Conservation (phyloP, 179 eudicot genomes). For the Silene noctiflora region DNA sequence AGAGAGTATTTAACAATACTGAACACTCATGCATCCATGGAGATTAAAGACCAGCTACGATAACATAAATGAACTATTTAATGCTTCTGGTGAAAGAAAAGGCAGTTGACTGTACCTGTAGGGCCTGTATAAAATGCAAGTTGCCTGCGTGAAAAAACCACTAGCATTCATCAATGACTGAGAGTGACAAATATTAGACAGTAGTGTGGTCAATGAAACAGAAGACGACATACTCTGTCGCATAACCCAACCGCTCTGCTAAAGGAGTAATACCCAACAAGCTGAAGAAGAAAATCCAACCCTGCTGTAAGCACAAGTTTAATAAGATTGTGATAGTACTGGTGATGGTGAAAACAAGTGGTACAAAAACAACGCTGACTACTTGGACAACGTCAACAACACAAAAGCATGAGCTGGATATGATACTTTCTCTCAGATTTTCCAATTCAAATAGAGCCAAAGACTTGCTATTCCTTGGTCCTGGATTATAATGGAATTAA, state of each 20-base stretch:
- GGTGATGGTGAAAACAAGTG: background rate
- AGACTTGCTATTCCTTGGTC: background rate
- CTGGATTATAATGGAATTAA: too few relatives aligned
- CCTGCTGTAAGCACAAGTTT: slow-evolving; percentile 40
- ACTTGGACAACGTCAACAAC: background rate
- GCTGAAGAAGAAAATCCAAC: slow-evolving; percentile 88
- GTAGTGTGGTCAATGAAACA: slow-evolving; percentile 15
- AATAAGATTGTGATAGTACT: slow-evolving; percentile 4
- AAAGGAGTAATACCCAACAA: slow-evolving; percentile 82
- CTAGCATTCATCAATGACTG: slow-evolving; percentile 12
- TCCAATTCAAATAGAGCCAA: background rate
- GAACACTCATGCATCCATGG: background rate
- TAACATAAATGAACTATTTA: background rate
- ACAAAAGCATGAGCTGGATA: background rate
- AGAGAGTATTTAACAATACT: background rate
- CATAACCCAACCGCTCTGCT: slow-evolving; percentile 94
- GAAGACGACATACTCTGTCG: slow-evolving; percentile 68
- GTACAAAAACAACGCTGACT: slow-evolving; percentile 3
- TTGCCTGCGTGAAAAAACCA: slow-evolving; percentile 57
- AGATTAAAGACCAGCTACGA: background rate
- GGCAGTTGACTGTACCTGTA: slow-evolving; percentile 51
- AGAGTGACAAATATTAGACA: background rate
- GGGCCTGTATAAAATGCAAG: slow-evolving; percentile 85
- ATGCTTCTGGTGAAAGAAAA: slow-evolving; percentile 10
- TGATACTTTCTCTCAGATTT: background rate